These are phyloP conservation scores for Monosporascus sp. DNA, from an alignment of 2,329 filamentous ascomycete species.

Conservation along the genomic window DNA sequence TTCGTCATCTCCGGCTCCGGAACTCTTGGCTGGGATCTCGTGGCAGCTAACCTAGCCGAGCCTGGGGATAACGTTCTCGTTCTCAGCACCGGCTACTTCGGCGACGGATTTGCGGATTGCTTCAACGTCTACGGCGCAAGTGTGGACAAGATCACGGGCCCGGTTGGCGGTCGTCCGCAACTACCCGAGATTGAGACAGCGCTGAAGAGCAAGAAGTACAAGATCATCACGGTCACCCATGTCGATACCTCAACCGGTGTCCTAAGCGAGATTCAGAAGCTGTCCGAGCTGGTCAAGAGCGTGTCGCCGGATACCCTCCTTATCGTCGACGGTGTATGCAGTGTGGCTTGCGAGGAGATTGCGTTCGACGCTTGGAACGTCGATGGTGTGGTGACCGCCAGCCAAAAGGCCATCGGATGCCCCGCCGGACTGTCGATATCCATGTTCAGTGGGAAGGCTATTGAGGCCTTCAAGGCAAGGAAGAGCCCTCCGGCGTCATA, in stretches of 20 bases:
- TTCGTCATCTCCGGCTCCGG: constrained; percentile 93
- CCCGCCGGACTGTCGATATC: constrained; percentile 91
- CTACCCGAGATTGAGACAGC: constrained; percentile 84
- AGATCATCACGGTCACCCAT: constrained; percentile 90
- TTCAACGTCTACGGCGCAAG: constrained; percentile 86
- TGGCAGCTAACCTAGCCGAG: constrained; percentile 89
- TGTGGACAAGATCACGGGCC: constrained; percentile 82
- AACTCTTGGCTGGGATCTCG: constrained; percentile 93
- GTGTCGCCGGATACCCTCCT: constrained; percentile 89
- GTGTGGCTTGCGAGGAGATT: constrained; percentile 92
- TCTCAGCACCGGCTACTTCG: constrained; percentile 95
- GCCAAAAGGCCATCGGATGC: constrained; percentile 94
- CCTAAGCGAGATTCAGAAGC: constrained; percentile 78
- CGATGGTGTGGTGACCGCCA: constrained; percentile 88
- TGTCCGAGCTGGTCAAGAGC: constrained; percentile 76
- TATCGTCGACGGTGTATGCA: constrained; percentile 94
- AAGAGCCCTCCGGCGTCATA: constrained; percentile 81
- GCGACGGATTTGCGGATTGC: constrained; percentile 89
- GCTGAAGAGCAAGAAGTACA: constrained; percentile 86
- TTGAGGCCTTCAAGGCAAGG: constrained; percentile 72
- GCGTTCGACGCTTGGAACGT: constrained; percentile 92
- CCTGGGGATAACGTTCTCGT: constrained; percentile 86
- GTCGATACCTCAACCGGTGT: constrained; percentile 97
- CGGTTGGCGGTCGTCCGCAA: constrained; percentile 82
- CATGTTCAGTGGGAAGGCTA: constrained; percentile 85